phyloP scores from a whole-genome alignment of 2,329 filamentous ascomycete species.

The Pseudogymnoascus sp. region DNA sequence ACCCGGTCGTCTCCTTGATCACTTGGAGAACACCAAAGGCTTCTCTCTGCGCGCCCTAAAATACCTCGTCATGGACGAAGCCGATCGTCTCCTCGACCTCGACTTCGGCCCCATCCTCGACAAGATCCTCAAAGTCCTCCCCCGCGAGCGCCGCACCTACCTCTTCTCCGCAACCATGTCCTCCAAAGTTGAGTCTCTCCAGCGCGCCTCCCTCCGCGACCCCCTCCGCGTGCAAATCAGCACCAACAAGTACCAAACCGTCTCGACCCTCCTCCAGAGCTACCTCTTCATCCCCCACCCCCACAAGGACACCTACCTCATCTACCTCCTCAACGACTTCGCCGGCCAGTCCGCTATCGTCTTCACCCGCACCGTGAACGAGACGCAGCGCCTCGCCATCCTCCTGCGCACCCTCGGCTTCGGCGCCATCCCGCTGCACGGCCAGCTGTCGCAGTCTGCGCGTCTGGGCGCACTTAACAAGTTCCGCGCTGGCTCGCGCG shows the following conservation, averaged over 20 bases:
- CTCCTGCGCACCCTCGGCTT: constrained; percentile 79
- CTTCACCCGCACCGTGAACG: constrained; percentile 86
- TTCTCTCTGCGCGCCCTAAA: constrained; percentile 77
- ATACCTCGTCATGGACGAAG: constrained; percentile 92
- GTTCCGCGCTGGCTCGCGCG: constrained; percentile 69
- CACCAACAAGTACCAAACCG: constrained; percentile 80
- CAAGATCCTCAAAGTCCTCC: constrained; percentile 85
- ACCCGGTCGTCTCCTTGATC: constrained; percentile 79
- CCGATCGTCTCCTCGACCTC: constrained; percentile 82
- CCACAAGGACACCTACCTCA: constrained; percentile 82
- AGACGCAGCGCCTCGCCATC: constrained; percentile 78
- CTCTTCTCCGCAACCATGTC: constrained; percentile 94
- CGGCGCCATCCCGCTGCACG: constrained; percentile 84
- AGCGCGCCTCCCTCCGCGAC: constrained; percentile 79
- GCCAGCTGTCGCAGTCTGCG: constrained; percentile 78
- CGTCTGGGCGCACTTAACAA: constrained; percentile 85
- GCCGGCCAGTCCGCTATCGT: constrained; percentile 80
- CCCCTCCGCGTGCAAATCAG: constrained; percentile 77
- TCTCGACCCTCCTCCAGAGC: constrained; percentile 76
- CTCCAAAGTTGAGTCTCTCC: constrained; percentile 84
- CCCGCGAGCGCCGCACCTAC: constrained; percentile 68
- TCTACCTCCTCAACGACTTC: constrained; percentile 79
- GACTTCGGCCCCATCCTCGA: constrained; percentile 90
- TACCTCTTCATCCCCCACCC: constrained; percentile 81
- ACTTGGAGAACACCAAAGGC: constrained; percentile 93